Base-by-base conservation (phyloP, 257 asterid species). In the Rauvolfia tetraphylla region DNA sequence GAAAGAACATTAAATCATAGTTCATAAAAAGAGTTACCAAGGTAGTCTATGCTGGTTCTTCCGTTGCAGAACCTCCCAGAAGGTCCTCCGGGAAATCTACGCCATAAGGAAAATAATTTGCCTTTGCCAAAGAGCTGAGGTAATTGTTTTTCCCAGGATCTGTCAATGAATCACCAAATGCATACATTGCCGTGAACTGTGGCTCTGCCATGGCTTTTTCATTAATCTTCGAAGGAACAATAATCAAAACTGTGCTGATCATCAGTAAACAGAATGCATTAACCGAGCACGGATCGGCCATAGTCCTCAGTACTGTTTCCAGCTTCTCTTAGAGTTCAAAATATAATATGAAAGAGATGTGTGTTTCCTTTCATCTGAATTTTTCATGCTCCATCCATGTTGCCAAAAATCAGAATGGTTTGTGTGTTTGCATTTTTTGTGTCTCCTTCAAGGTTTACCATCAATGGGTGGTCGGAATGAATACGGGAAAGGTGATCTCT, bases 51-150 rank as follows among this genome's bases (percentile, higher is more conserved):
- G 49, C 75, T 75, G 56, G 91, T 92, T 84, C 73, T 85, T 39
- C 96, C 97, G 70, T 92, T 92, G 83, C 84, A 88, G 76, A 92
- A 92, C 67, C 97, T 86, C 7, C 97, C 97, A 1, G 96, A 86
- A 7, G 97, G 94, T 41, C 92, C 91, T 31, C 68, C 33, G 82
- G 36, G 70, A 87, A 87, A 81, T 92, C 97, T 31, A 92, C 82
- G 8, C 94, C 97, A 36, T 92, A 92, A 59, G 97, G 97, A 17
- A 79, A 68, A 71, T 84, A 92, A 72, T 90, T 92, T 0, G 97
- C 97, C 81, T 92, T 92, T 5, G 97, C 97, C 46, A 85, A 58
- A 3, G 97, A 84, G 42, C 71, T 73, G 61, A 92, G 84, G 84
- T 84, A 83, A 74, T 92, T 90, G 89, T 92, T 90, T 71, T 92